A percentile compares a stretch with the other conserved stretches of the same genome.
Evolutionary conservation across 108 stramenopile genomes (phyloP).

Genomic region (Cyclotella kingstonii): DNA sequence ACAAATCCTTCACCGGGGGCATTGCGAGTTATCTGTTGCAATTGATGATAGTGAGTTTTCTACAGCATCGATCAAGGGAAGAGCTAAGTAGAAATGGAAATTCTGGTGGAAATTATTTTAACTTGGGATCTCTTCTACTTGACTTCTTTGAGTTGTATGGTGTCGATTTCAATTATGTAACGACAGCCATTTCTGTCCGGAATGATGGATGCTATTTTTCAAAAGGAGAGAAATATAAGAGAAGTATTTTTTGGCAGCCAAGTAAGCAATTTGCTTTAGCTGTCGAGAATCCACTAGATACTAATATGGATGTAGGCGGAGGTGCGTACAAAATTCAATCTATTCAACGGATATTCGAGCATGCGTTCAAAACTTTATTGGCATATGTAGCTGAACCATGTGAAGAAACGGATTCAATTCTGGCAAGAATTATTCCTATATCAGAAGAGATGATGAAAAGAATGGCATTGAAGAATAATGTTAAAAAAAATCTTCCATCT

Average conservation of each 20-base stretch:
- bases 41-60: constrained; percentile 84
- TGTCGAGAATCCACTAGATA: constrained; percentile 91
- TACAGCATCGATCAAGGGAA: constrained; percentile 78
- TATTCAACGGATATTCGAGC: constrained; percentile 80
- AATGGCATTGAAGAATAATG: constrained; percentile 26
- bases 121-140: constrained; percentile 82
- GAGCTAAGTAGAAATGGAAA: constrained; percentile 18
- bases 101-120: constrained; percentile 23
- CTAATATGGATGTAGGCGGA: constrained; percentile 73
- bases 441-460: constrained; percentile 70
- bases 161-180: constrained; percentile 85
- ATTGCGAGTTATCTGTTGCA: constrained; percentile 91
- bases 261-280: constrained; percentile 63
- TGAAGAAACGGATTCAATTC: constrained; percentile 54
- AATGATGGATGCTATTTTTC: constrained; percentile 88
- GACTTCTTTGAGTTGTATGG: constrained; percentile 95
- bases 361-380: constrained; percentile 69
- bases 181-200: constrained; percentile 80
- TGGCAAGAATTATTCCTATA: constrained; percentile 69
- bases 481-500: too few relatives aligned
- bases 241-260: constrained; percentile 60
- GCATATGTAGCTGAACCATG: constrained; percentile 65
- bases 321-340: constrained; percentile 72
- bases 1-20: constrained; percentile 95
- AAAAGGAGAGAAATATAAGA: constrained; percentile 62